Evolutionary conservation across 768 basidiomycete genomes (phyloP).

Genomic region (Xerocomellus chrysenteron): DNA sequence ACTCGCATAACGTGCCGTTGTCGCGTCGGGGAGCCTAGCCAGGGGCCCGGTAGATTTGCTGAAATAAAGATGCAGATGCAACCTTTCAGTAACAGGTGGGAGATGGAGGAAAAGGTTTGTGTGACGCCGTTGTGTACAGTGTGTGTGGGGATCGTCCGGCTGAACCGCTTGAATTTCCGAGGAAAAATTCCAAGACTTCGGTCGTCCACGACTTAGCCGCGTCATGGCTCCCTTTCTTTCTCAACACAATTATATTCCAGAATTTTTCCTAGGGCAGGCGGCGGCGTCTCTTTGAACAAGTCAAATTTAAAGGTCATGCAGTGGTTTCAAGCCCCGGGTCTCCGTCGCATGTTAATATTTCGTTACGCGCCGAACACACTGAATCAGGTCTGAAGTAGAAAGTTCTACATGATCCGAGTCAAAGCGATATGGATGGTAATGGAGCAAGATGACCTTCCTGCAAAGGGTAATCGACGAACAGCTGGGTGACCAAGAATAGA

Average conservation of each 20-base stretch:
- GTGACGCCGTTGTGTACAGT: neutral
- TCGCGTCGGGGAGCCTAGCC: neutral
- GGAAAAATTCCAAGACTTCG: neutral
- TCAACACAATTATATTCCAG: neutral
- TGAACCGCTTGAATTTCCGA: neutral
- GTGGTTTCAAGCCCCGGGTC: neutral
- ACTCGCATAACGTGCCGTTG: neutral
- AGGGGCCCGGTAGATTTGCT: neutral
- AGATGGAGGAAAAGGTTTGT: neutral
- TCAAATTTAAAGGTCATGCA: neutral
- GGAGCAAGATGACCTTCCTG: neutral
- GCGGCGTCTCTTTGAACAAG: neutral
- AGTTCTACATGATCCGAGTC: neutral
- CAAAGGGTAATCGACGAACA: conserved; percentile 2
- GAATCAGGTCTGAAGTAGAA: neutral
- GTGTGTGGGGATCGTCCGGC: neutral
- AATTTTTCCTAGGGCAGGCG: neutral
- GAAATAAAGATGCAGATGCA: neutral
- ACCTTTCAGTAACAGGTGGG: neutral
- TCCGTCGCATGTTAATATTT: neutral
- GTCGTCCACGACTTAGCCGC: neutral
- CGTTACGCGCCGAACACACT: neutral
- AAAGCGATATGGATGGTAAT: neutral
- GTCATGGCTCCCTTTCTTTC: neutral
- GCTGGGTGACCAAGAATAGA: conserved; percentile 1